Percentiles rank a stretch among this genome's conserved stretches.
Conservation (phyloP, 2,329 filamentous ascomycete genomes). For the Alternaria atra region DNA sequence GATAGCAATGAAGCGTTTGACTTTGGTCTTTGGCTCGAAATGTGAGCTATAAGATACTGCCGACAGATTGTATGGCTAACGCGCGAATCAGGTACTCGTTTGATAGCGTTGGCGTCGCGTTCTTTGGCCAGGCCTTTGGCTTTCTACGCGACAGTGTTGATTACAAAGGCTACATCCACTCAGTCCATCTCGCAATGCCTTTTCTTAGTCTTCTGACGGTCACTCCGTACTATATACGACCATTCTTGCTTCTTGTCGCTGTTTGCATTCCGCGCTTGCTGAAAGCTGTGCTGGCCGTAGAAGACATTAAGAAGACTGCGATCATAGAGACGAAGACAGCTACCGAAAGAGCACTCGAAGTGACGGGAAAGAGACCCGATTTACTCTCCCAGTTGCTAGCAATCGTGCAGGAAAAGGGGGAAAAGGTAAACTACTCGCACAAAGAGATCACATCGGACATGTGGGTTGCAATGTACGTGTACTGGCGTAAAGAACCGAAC, state of each 20-base stretch:
- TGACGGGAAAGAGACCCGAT: conserved; percentile 35
- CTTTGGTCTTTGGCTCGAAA: conserved; percentile 34
- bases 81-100: conserved; percentile 30
- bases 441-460: conserved; percentile 41
- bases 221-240: conserved; percentile 20
- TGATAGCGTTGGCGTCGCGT: conserved; percentile 21
- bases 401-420: conserved; percentile 41
- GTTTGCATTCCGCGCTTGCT: conserved; percentile 33
- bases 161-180: conserved; percentile 29
- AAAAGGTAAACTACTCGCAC: conserved; percentile 40
- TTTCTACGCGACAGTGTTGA: conserved; percentile 34
- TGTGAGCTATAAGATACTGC: conserved; percentile 4
- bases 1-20: conserved; percentile 21
- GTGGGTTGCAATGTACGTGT: conserved; percentile 42
- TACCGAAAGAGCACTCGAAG: conserved; percentile 17
- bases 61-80: not conserved
- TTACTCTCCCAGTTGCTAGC: conserved; percentile 41
- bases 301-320: conserved; percentile 25
- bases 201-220: conserved; percentile 24
- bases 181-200: conserved; percentile 48
- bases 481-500: not conserved
- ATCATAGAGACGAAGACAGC: conserved; percentile 24
- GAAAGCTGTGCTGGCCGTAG: conserved; percentile 29
- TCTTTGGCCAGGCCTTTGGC: conserved; percentile 31
- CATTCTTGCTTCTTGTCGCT: conserved; percentile 15